These are phyloP conservation scores for Hymenoscyphus salicellus DNA, from an alignment of 2,329 filamentous ascomycete genomes.

Conservation along the genomic window DNA sequence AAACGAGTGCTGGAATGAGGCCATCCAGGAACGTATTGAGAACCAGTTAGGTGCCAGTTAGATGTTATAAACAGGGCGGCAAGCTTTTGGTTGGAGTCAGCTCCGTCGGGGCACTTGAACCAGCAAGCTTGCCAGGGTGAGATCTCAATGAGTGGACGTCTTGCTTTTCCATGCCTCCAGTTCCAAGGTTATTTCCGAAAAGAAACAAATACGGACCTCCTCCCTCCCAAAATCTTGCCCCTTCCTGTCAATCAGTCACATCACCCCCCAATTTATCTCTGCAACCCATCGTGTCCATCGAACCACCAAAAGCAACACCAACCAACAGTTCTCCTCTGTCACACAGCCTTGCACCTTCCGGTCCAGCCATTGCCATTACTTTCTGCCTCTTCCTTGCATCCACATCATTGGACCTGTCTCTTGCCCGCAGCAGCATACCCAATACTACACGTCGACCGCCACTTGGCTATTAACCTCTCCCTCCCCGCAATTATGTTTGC, in stretches of 20 bases:
- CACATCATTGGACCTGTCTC: background rate
- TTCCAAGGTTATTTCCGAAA: constrained; percentile 1
- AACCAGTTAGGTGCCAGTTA: no score
- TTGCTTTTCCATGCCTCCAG: background rate
- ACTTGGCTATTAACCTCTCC: background rate
- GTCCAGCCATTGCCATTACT: no score
- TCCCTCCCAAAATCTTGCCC: background rate
- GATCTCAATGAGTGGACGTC: background rate
- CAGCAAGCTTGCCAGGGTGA: background rate
- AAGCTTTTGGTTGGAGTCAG: background rate
- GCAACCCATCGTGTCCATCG: background rate
- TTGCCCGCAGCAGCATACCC: background rate
- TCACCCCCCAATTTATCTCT: background rate
- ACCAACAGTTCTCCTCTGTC: background rate
- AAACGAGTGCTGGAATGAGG: no score
- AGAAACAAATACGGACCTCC: constrained; percentile 1
- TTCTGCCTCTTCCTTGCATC: background rate
- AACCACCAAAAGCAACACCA: background rate
- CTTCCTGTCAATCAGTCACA: background rate
- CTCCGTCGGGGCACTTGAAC: background rate
- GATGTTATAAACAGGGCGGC: background rate
- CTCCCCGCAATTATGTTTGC: constrained; percentile 25
- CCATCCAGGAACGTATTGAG: no score
- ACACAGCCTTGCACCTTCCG: background rate
- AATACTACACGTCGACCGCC: background rate